Evolutionary conservation across 208 protist genomes (phyloP).

Genomic region (Wallacemonas sp.): DNA sequence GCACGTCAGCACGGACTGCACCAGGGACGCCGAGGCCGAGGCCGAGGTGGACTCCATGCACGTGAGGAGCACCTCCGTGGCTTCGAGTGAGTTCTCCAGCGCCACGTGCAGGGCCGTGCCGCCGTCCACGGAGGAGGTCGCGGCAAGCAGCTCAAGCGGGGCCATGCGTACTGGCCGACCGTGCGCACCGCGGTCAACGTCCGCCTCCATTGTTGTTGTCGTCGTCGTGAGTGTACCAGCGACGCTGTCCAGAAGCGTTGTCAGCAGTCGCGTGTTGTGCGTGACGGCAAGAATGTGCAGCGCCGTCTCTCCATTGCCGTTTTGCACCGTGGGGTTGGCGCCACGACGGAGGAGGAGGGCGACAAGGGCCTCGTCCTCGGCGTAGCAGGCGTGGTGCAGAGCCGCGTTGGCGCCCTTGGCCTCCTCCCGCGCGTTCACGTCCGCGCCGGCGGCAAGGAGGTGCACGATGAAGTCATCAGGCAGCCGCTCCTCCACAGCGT

Average conservation of each 20-base stretch:
- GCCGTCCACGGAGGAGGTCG: constrained; percentile 19
- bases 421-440: constrained; percentile 43
- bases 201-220: too few relatives aligned
- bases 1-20: constrained; percentile 25
- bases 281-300: constrained; percentile 62
- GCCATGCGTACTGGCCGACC: constrained; percentile 24
- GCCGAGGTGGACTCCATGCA: constrained; percentile 29
- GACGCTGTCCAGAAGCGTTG: constrained; percentile 27
- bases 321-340: constrained; percentile 37
- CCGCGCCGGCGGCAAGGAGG: constrained; percentile 46
- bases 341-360: constrained; percentile 45
- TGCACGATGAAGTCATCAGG: constrained; percentile 25
- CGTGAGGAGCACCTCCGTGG: constrained; percentile 29
- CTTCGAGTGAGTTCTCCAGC: constrained; percentile 35
- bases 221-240: constrained; percentile 10
- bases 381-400: constrained; percentile 54
- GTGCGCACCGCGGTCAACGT: too few relatives aligned
- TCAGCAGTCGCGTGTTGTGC: constrained; percentile 34
- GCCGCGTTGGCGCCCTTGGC: constrained; percentile 36
- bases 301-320: constrained; percentile 51
- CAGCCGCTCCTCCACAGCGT: constrained; percentile 41
- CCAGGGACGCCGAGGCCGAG: constrained; percentile 3
- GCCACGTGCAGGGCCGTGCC: constrained; percentile 42
- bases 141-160: constrained; percentile 28
- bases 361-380: constrained; percentile 35